Evolutionary conservation across 1,139 yeast species (phyloP), one percentile per base, ranked within the genome.

Genomic region (Geotrichum candidum): DNA sequence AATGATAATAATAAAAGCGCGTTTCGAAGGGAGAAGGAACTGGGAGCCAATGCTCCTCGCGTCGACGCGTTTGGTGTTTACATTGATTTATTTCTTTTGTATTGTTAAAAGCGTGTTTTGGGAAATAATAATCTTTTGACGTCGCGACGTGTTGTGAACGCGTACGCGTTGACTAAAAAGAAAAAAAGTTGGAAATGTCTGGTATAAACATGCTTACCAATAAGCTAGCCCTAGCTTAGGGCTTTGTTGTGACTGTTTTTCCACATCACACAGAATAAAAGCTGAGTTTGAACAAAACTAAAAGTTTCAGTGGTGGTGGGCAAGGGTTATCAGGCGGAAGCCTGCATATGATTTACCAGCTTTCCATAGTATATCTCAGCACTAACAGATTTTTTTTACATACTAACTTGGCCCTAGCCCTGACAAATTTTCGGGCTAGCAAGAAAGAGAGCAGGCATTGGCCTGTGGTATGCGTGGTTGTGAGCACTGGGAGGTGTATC

Each of bases 211-310:
- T 27, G 3, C 31, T 27, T 27, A 27, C 3, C 31, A 27, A 4
- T 27, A 27, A 27, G 31, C 3, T n/a, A 52, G 29, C 55, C 62
- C 56, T 48, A 54, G 18, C 6, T 31, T 56, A 59, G 62, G 62
- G 59, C 57, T 55, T 41, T 41, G 6, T 2, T n/a, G 58, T 55
- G 59, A 55, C 59, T 59, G 59, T 27, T 33, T 18, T 48, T n/a
- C 13, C 18, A 38, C n/a, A 10, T 38, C 13, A 9, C 35, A 6
- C 18, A 41, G 4, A 41, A 41, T 6, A 5, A n/a, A 41, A 41
- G 7, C 22, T 35, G 11, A 11, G 15, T 35, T 35, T 13, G 11
- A 35, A 13, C 46, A 11, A n/a, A 41, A 13, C 18, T 41, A 5
- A 41, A 41, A 13, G n/a, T 13, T 41, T 41, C n/a, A 15, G 18